Evolutionary conservation across 805 yeast species (phyloP).

Genomic region (Saccharomycopsis lassenensis): DNA sequence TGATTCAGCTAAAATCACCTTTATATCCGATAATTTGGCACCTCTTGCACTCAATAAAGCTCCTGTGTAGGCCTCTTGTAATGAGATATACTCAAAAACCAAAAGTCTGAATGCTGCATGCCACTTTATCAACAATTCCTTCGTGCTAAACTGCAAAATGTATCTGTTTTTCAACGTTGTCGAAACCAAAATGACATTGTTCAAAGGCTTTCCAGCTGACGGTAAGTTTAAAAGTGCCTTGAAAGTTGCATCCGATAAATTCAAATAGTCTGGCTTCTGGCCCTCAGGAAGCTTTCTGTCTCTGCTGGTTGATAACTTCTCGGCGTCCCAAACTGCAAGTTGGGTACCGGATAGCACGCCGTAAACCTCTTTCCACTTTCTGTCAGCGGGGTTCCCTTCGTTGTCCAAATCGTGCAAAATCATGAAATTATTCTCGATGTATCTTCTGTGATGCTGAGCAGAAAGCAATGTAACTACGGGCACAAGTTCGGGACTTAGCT

Average conservation of each 20-base stretch:
- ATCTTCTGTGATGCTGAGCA: constrained; percentile 66
- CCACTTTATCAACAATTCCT: constrained; percentile 63
- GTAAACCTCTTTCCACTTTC: constrained; percentile 88
- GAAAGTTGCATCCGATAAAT: constrained; percentile 82
- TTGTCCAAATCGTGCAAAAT: constrained; percentile 61
- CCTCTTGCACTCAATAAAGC: constrained; percentile 91
- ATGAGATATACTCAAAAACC: constrained; percentile 64
- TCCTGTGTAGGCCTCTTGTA: constrained; percentile 96
- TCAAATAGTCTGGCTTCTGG: constrained; percentile 75
- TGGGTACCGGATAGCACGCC: constrained; percentile 88
- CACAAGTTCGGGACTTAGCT: constrained; percentile 28
- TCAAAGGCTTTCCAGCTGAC: constrained; percentile 39
- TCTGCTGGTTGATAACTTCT: constrained; percentile 37
- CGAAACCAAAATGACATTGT: constrained; percentile 76
- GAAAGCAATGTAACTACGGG: constrained; percentile 68
- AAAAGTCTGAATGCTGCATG: constrained; percentile 73
- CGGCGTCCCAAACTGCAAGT: constrained; percentile 86
- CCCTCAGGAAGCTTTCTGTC: constrained; percentile 40
- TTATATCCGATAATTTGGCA: constrained; percentile 73
- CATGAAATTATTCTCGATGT: constrained; percentile 69
- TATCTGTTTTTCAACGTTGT: constrained; percentile 87
- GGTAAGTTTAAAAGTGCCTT: constrained; percentile 62
- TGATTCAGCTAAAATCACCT: constrained; percentile 74
- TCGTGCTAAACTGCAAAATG: constrained; percentile 64
- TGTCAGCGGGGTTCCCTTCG: constrained; percentile 72